Conservation (phyloP, 176 grass and related monocot species). For the Ensete ventricosum region DNA sequence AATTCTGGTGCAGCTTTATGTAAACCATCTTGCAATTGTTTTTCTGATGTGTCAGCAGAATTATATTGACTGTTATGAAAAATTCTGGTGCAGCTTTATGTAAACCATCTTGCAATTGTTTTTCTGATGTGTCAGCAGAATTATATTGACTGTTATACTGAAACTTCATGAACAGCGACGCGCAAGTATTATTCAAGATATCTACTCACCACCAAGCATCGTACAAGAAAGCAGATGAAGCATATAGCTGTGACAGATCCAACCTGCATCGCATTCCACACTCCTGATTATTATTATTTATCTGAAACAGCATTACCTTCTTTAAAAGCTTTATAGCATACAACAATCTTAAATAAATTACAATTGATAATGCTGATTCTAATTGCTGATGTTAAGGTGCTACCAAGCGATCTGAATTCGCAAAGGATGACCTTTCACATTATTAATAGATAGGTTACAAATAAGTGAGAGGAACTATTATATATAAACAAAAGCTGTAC, state of each 20-base stretch:
- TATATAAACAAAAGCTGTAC: too few relatives aligned
- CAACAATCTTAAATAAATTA: background rate
- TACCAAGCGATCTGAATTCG: too few relatives aligned
- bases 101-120: background rate
- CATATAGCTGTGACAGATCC: constrained; percentile 52
- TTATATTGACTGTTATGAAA: background rate
- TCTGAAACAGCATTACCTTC: too few relatives aligned
- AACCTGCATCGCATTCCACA: constrained; percentile 32
- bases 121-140: background rate
- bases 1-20: constrained; percentile 5
- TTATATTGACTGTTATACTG: background rate
- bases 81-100: constrained; percentile 4
- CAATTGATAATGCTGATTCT: background rate
- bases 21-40: background rate
- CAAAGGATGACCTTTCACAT: too few relatives aligned
- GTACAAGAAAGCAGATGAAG: background rate
- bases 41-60: background rate
- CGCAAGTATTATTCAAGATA: constrained; percentile 10
- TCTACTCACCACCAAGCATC: constrained; percentile 54
- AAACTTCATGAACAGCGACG: background rate
- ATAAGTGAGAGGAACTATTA: too few relatives aligned
- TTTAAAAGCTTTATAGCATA: background rate
- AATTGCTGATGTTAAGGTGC: too few relatives aligned
- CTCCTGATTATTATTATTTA: background rate
- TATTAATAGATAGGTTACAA: too few relatives aligned